Evolutionary conservation across 2,329 filamentous ascomycete genomes (phyloP).

Genomic region (Aspergillus candidus): DNA sequence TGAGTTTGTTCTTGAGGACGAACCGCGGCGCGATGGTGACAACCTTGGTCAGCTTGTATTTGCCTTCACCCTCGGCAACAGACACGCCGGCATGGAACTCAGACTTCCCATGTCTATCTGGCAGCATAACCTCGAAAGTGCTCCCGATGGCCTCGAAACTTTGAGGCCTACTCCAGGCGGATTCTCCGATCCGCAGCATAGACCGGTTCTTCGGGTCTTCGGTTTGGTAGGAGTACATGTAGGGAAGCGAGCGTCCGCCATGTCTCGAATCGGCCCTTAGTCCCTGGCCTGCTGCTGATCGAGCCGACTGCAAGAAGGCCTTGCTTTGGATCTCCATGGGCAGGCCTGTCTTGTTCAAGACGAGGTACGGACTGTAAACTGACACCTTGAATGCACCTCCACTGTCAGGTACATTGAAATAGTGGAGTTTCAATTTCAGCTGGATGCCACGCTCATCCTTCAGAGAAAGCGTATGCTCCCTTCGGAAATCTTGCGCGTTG

Average conservation of each 20-base stretch:
- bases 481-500: constrained; percentile 77
- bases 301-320: constrained; percentile 76
- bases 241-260: constrained; percentile 64
- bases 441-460: constrained; percentile 79
- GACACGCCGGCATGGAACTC: constrained; percentile 91
- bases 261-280: constrained; percentile 50
- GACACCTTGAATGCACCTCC: constrained; percentile 95
- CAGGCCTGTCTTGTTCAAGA: constrained; percentile 91
- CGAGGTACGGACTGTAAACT: constrained; percentile 88
- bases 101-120: constrained; percentile 61
- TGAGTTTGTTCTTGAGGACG: constrained; percentile 86
- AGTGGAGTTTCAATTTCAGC: constrained; percentile 79
- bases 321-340: constrained; percentile 84
- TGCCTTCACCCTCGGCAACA: constrained; percentile 84
- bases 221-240: constrained; percentile 91
- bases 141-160: constrained; percentile 98
- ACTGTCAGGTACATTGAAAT: constrained; percentile 81
- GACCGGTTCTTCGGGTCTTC: constrained; percentile 90
- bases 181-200: constrained; percentile 79
- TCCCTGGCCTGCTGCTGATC: constrained; percentile 74
- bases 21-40: constrained; percentile 90
- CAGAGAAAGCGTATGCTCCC: constrained; percentile 70
- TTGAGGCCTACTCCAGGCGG: constrained; percentile 93
- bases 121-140: constrained; percentile 77
- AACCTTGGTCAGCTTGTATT: constrained; percentile 96